Evolutionary conservation across 176 grass and related monocot genomes (phyloP).

Genomic region (Cymbopogon citratus): DNA sequence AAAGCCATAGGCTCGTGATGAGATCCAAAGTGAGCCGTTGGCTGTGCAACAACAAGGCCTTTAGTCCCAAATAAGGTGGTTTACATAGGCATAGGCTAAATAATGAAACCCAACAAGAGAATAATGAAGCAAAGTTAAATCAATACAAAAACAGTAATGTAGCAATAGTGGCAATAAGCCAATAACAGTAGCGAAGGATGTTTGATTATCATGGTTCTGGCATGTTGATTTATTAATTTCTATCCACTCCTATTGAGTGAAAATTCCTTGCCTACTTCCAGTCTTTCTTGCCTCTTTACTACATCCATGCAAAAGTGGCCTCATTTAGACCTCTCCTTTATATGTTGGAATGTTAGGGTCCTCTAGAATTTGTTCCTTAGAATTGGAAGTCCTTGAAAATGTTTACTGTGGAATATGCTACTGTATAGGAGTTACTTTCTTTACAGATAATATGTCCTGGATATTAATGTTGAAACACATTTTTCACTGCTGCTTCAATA

Average conservation of each 20-base stretch:
- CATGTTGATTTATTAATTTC: not conserved
- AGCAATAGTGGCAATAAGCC: not conserved
- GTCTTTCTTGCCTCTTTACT: not conserved
- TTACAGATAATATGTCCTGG: not conserved
- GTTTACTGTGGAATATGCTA: too few species aligned
- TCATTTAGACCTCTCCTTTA: not conserved
- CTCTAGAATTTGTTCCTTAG: too few species aligned
- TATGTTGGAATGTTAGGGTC: too few species aligned
- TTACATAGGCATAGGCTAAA: too few species aligned
- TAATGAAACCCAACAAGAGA: too few species aligned
- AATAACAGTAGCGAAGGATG: not conserved
- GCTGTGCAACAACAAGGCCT: not conserved
- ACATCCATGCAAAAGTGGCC: not conserved
- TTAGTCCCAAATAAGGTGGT: not conserved
- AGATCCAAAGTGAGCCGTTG: not conserved
- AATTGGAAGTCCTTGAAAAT: too few species aligned
- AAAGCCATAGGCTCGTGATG: too few species aligned
- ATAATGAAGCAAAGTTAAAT: not conserved
- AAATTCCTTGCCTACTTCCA: not conserved
- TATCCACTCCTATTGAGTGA: not conserved
- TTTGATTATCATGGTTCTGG: not conserved
- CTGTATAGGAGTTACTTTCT: not conserved
- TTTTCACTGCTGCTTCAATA: not conserved
- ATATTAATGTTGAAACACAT: not conserved
- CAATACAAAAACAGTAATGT: not conserved